phyloP scores from a whole-genome alignment of 306 rosid species.

The Ziziphus jujuba region DNA sequence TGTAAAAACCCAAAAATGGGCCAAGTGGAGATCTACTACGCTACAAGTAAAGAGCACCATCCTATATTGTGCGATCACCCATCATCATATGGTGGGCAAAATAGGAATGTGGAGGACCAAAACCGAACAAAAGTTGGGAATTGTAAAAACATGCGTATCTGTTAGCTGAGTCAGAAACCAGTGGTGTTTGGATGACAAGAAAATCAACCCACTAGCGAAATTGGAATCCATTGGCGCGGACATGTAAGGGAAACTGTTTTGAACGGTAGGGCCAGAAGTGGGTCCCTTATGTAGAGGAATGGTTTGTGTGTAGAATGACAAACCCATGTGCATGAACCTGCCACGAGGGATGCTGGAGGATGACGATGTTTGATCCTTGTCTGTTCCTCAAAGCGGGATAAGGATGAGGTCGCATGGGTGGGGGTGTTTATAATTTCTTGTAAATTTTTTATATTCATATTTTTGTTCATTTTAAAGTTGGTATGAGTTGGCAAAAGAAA shows the following conservation, averaged over 20 bases:
- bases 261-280: not conserved
- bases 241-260: too few species aligned
- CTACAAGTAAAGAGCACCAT: not conserved
- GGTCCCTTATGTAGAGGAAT: not conserved
- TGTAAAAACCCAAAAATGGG: not conserved
- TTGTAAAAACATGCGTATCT: not conserved
- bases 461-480: not conserved
- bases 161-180: constrained; percentile 13
- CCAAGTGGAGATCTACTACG: not conserved
- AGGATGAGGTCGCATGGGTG: constrained; percentile 6
- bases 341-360: constrained; percentile 22
- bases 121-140: not conserved
- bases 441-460: not conserved
- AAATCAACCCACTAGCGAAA: constrained; percentile 4
- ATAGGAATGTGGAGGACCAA: not conserved
- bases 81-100: too few species aligned
- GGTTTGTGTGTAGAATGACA: constrained; percentile 1
- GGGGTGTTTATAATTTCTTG: not conserved
- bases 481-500: constrained; percentile 11
- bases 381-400: not conserved
- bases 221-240: not conserved
- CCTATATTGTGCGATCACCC: too few species aligned
- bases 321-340: constrained; percentile 21
- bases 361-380: not conserved
- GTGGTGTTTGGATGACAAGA: not conserved